Conservation (phyloP, 2,329 filamentous ascomycete species). For the Rutstroemia sp. region DNA sequence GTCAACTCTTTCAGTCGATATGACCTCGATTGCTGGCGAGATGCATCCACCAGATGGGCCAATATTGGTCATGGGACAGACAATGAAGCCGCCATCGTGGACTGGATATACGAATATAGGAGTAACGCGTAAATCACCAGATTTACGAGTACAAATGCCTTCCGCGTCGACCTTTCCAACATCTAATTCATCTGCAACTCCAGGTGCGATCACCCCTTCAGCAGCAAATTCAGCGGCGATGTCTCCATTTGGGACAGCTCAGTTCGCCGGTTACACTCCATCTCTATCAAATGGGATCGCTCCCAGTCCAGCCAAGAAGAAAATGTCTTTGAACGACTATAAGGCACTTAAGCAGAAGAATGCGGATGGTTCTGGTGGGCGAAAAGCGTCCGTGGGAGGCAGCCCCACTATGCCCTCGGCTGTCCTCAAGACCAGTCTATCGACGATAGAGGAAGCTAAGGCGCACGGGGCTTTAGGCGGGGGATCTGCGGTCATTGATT, state of each 20-base stretch:
- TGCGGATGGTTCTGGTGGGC: conserved; percentile 14
- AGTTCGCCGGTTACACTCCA: conserved; percentile 38
- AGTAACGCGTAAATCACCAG: conserved; percentile 16
- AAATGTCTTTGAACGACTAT: conserved; percentile 60
- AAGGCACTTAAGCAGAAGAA: conserved; percentile 42
- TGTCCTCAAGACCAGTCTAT: conserved; percentile 33
- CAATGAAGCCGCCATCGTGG: conserved; percentile 28
- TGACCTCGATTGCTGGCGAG: conserved; percentile 15
- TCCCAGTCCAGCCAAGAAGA: conserved; percentile 53
- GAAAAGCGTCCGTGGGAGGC: conserved; percentile 18
- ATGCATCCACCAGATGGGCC: conserved; percentile 24
- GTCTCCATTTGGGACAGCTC: conserved; percentile 42
- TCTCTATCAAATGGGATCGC: conserved; percentile 37
- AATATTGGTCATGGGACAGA: conserved; percentile 12
- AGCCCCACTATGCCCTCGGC: conserved; percentile 30
- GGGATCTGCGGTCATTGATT: conserved; percentile 30
- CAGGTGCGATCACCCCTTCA: conserved; percentile 40
- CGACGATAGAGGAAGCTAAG: conserved; percentile 36
- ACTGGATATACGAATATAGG: conserved; percentile 13
- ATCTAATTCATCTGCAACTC: conserved; percentile 29
- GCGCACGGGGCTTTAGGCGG: conserved; percentile 28
- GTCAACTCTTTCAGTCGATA: conserved; percentile 22
- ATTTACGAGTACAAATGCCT: conserved; percentile 45
- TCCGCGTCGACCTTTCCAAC: conserved; percentile 43
- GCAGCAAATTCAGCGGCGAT: conserved; percentile 37